These are phyloP conservation scores for Penicillium sp. DNA, from an alignment of 2,329 filamentous ascomycete species.

Conservation along the genomic window DNA sequence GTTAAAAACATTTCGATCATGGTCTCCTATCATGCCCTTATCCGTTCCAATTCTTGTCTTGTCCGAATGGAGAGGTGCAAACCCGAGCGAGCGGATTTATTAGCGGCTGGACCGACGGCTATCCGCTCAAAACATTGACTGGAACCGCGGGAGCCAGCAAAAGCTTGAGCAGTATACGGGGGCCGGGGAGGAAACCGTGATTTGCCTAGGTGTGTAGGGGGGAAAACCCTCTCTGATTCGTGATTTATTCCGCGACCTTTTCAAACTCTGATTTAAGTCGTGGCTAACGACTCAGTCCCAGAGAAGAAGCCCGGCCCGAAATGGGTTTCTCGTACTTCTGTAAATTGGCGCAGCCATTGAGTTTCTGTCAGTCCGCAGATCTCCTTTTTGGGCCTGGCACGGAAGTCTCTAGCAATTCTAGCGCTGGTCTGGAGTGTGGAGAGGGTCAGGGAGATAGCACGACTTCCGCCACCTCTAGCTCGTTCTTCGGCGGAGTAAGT, in stretches of 20 bases:
- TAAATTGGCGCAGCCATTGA: neutral
- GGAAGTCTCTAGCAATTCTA: neutral
- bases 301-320: slow-evolving; percentile 11
- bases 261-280: neutral
- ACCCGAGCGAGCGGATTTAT: neutral
- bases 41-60: neutral
- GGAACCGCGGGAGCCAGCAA: neutral
- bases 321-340: neutral
- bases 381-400: neutral
- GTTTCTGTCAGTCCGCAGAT: neutral
- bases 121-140: neutral
- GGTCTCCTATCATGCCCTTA: neutral
- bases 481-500: neutral
- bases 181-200: too few relatives aligned
- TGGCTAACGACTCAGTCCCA: neutral
- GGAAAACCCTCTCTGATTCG: neutral
- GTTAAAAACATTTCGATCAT: neutral
- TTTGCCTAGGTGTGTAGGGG: neutral
- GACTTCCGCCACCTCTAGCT: neutral
- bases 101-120: neutral
- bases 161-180: neutral
- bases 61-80: neutral
- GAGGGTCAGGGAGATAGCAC: neutral
- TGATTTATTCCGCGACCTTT: neutral
- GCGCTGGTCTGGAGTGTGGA: neutral